Conservation (phyloP, 179 eudicot genomes). For the Heliamphora pulchella region DNA sequence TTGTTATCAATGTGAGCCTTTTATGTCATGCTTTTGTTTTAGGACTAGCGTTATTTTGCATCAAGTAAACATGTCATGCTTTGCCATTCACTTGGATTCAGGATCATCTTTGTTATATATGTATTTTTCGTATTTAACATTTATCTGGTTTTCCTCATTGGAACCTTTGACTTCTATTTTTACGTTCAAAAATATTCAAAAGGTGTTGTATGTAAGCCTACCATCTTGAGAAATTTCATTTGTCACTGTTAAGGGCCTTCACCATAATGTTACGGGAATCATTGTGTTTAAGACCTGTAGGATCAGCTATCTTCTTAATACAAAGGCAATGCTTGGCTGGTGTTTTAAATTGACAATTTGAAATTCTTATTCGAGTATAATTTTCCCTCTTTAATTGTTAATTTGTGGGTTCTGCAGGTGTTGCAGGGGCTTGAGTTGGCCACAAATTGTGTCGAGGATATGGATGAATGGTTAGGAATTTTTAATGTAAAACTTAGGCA, state of each 20-base stretch:
- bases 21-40: not conserved
- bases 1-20: not conserved
- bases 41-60: not conserved
- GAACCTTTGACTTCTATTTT: not conserved
- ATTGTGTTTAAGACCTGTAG: not conserved
- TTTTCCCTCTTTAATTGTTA: not conserved
- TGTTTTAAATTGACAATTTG: conserved; percentile 1
- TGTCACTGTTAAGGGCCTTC: not conserved
- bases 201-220: not conserved
- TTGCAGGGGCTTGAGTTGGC: conserved; percentile 71
- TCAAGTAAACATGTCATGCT: not conserved
- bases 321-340: conserved; percentile 1
- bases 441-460: conserved; percentile 74
- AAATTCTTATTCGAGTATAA: not conserved
- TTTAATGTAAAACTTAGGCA: conserved; percentile 92
- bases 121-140: not conserved
- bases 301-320: conserved; percentile 5
- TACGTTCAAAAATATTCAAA: not conserved
- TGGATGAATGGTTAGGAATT: conserved; percentile 98
- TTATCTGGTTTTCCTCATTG: not conserved
- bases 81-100: not conserved
- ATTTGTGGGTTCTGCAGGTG: conserved; percentile 45
- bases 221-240: conserved; percentile 3
- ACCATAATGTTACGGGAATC: not conserved
- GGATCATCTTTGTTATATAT: not conserved